Percentiles rank a stretch among this genome's conserved stretches.
phyloP scores from a whole-genome alignment of 768 basidiomycete genomes.

The Baorangia bicolor region DNA sequence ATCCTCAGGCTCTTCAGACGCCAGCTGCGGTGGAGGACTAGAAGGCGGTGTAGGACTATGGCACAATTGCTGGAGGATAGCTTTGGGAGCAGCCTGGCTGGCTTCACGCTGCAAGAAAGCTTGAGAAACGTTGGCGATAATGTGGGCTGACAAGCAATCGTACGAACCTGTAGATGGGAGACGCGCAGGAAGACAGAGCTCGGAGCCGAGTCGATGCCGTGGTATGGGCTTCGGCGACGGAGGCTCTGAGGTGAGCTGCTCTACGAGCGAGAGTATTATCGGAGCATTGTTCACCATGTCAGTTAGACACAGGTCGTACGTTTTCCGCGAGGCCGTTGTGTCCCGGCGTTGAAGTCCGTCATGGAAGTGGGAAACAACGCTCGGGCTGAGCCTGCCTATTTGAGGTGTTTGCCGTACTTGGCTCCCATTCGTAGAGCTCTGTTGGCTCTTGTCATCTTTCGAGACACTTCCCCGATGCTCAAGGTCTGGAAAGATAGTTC shows the following conservation, averaged over 20 bases:
- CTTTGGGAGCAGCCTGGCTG: conserved; percentile 51
- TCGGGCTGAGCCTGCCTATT: conserved; percentile 2
- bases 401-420: background rate
- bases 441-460: background rate
- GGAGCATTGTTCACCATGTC: conserved; percentile 56
- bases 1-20: conserved; percentile 22
- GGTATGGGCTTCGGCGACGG: conserved; percentile 21
- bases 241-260: conserved; percentile 22
- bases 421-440: background rate
- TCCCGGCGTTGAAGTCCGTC: background rate
- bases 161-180: conserved; percentile 63
- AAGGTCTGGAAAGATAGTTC: conserved; percentile 24
- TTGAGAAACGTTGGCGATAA: conserved; percentile 35
- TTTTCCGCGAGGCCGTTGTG: background rate
- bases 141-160: conserved; percentile 1
- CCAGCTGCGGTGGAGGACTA: conserved; percentile 15
- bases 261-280: conserved; percentile 30
- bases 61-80: conserved; percentile 54
- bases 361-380: conserved; percentile 13
- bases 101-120: conserved; percentile 77
- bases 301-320: conserved; percentile 1
- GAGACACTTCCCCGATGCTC: conserved; percentile 16
- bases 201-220: conserved; percentile 44
- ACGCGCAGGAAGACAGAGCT: conserved; percentile 65
- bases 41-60: conserved; percentile 42